Percentiles rank a stretch among this genome's conserved stretches.
These are phyloP conservation scores for Botrytis squamosa DNA, from an alignment of 2,329 filamentous ascomycete genomes.

Conservation along the genomic window DNA sequence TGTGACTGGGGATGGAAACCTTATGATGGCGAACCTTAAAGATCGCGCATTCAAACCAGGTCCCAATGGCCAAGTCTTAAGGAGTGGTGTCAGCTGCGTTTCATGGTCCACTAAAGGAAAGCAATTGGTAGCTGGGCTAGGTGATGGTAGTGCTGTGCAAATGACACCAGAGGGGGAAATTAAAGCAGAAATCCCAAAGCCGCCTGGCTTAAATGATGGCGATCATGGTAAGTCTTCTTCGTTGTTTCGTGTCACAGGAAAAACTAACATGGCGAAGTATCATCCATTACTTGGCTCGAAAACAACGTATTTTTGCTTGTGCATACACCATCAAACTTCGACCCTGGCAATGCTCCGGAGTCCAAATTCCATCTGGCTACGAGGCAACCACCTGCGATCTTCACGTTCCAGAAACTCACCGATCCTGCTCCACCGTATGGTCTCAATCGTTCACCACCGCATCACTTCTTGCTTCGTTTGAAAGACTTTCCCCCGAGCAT, in stretches of 20 bases:
- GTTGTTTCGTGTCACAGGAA: conserved; percentile 20
- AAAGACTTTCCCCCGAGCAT: conserved; percentile 78
- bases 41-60: conserved; percentile 58
- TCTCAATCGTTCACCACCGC: conserved; percentile 62
- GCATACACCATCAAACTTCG: conserved; percentile 65
- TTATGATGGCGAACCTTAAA: conserved; percentile 80
- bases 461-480: conserved; percentile 75
- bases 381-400: conserved; percentile 58
- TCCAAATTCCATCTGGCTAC: conserved; percentile 80
- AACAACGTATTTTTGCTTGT: conserved; percentile 81
- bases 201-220: conserved; percentile 61
- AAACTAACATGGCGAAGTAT: conserved; percentile 52
- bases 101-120: conserved; percentile 94
- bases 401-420: conserved; percentile 70
- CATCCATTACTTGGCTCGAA: conserved; percentile 82
- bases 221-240: conserved; percentile 61
- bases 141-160: conserved; percentile 75
- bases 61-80: conserved; percentile 63
- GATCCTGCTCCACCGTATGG: conserved; percentile 75
- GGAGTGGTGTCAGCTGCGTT: conserved; percentile 74
- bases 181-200: conserved; percentile 77
- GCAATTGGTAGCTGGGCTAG: conserved; percentile 83
- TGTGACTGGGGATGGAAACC: conserved; percentile 75
- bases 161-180: conserved; percentile 77
- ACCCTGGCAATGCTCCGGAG: conserved; percentile 51